Percentiles rank a stretch among this genome's conserved stretches.
Evolutionary conservation across 805 yeast genomes (phyloP).

Genomic region (Sungouiella thailandica): DNA sequence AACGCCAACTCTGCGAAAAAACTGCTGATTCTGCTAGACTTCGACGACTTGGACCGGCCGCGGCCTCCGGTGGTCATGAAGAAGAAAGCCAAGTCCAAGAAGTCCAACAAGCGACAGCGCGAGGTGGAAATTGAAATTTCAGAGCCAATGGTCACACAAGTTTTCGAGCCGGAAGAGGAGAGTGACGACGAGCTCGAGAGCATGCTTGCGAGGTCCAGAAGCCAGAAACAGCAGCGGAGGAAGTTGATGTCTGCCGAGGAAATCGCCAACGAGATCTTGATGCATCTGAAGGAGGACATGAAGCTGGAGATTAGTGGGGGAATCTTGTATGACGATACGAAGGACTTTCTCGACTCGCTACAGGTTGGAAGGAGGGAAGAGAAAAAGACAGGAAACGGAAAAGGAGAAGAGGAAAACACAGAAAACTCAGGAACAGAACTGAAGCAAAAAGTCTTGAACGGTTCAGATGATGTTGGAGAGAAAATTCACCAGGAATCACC

Average conservation of each 20-base stretch:
- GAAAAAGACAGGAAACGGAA: not conserved
- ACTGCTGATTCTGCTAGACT: not conserved
- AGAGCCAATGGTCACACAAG: slow-evolving; percentile 13
- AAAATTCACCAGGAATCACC: not conserved
- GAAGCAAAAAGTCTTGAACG: too few species aligned
- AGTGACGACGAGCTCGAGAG: slow-evolving; percentile 30
- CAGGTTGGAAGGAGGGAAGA: not conserved
- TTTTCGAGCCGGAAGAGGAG: slow-evolving; percentile 20
- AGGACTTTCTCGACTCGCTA: slow-evolving; percentile 33
- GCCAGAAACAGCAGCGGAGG: slow-evolving; percentile 25
- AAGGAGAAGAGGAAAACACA: not conserved
- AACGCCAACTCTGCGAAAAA: not conserved
- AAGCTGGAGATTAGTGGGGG: slow-evolving; percentile 13
- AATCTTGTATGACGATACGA: slow-evolving; percentile 31
- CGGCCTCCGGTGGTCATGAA: slow-evolving; percentile 32
- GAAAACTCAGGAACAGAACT: not conserved
- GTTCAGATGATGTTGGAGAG: not conserved
- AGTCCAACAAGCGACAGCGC: slow-evolving; percentile 14
- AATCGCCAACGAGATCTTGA: slow-evolving; percentile 35
- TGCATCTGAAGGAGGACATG: slow-evolving; percentile 14
- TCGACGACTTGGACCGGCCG: slow-evolving; percentile 10
- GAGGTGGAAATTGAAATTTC: slow-evolving; percentile 29
- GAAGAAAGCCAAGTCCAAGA: slow-evolving; percentile 37
- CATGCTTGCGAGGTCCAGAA: slow-evolving; percentile 24
- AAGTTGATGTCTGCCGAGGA: slow-evolving; percentile 25